Percentiles rank a stretch among this genome's conserved stretches.
These are phyloP conservation scores for Dillenia suffruticosa DNA, from an alignment of 164 flowering plant genomes.

Conservation along the genomic window DNA sequence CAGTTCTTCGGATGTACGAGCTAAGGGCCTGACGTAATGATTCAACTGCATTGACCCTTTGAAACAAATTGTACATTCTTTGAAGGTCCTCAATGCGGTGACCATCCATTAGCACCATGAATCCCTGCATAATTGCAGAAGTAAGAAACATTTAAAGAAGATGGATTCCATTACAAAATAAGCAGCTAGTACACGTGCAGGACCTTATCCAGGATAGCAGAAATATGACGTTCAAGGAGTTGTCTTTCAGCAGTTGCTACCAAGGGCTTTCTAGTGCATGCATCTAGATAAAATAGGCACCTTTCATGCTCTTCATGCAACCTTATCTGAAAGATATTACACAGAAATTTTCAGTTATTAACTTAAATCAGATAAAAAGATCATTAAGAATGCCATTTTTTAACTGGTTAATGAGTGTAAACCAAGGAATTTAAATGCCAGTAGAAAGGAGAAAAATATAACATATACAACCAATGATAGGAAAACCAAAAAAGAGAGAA, in stretches of 20 bases:
- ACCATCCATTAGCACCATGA: conserved; percentile 90
- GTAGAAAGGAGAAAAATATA: background rate
- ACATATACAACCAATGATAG: background rate
- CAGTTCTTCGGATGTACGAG: conserved; percentile 75
- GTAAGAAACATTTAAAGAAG: background rate
- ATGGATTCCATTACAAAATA: background rate
- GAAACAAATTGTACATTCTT: conserved; percentile 70
- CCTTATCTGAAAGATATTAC: conserved; percentile 53
- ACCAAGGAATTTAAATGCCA: background rate
- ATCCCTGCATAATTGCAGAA: conserved; percentile 53
- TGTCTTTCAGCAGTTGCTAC: conserved; percentile 83
- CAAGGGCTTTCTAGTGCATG: conserved; percentile 76
- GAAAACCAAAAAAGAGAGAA: background rate
- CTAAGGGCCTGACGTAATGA: conserved; percentile 75
- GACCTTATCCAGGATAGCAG: conserved; percentile 93
- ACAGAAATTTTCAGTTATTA: conserved; percentile 7
- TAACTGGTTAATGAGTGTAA: background rate
- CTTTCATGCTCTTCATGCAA: conserved; percentile 98
- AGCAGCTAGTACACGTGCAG: background rate
- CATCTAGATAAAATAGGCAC: conserved; percentile 80
- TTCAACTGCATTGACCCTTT: conserved; percentile 87
- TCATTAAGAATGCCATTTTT: background rate
- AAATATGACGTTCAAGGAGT: conserved; percentile 83
- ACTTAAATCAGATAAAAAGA: background rate
- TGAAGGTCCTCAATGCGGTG: conserved; percentile 85